Base-by-base conservation (phyloP, 2,329 filamentous ascomycete species). In the Colletotrichum caudatum region DNA sequence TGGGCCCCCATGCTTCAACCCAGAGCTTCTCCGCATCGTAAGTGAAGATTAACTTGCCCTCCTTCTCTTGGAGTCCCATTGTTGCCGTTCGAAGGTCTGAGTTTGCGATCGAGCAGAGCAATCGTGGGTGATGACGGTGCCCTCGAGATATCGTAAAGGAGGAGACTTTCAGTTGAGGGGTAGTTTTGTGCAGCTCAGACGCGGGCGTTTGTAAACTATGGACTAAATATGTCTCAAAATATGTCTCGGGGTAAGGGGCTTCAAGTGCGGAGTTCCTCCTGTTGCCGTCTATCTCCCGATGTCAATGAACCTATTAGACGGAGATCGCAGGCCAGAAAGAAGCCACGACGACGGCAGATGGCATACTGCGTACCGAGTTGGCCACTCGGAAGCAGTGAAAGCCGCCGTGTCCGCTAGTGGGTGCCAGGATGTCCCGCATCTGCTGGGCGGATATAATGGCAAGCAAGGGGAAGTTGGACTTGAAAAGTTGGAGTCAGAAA, bases 1-100 rank as follows among this genome's bases (percentile, higher is more conserved):
- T 82, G 5, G 75, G 59, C 5, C 84, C 84, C 85, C 85, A 87
- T 53, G 85, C 78, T 66, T 87, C 83, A 56, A 87, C 79, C 80
- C 83, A 86, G 54, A 87, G 77, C 12, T 80, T 78, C 72, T 87
- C 85, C 11, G 81, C 82, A 75, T 88, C 85, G 69, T 77, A 83
- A 7, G 67, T 69, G 71, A 75, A 80, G 39, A 72, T 48, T 0
- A 72, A 41, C 69, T 64, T 72, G 1, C 54, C 69, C 20, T 72
- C 59, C 51, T 63, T 29, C 18, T 69, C 59, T 18, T 48, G 48
- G 14, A 72, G 48, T 9, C 59, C 65, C 69, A 72, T 72, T 11
- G 18, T 64, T 56, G 8, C 7, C 20, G 37, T 23, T 6, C 8
- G 11, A 1, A 18, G 23, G 4, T 44, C 29, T 41, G 6, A 2